Percentiles rank a stretch among this genome's conserved stretches.
phyloP scores from a whole-genome alignment of 352 stramenopile genomes.

The Thalassiosira mediterranea region DNA sequence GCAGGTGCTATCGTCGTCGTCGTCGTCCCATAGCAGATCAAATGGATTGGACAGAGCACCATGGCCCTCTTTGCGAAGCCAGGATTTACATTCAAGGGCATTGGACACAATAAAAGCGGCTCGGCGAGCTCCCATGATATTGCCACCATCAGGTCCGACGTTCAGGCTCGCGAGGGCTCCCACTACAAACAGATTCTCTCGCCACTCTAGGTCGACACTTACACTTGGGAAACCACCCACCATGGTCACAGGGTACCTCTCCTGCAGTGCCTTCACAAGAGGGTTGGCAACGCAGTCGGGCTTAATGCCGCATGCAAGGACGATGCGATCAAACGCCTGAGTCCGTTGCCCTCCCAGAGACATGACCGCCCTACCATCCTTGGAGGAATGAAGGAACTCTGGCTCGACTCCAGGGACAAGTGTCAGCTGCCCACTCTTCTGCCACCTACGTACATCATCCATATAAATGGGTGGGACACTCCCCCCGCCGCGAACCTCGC shows the following conservation, averaged over 20 bases:
- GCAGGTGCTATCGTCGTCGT: slow-evolving; percentile 13
- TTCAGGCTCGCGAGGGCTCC: slow-evolving; percentile 60
- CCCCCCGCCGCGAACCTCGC: slow-evolving; percentile 53
- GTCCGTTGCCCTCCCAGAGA: slow-evolving; percentile 4
- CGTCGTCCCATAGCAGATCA: slow-evolving; percentile 9
- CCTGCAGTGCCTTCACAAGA: slow-evolving; percentile 28
- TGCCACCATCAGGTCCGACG: slow-evolving; percentile 66
- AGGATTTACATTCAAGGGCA: slow-evolving; percentile 43
- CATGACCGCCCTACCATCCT: slow-evolving; percentile 19
- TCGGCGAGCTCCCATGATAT: slow-evolving; percentile 71
- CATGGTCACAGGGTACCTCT: slow-evolving; percentile 39
- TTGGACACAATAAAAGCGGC: slow-evolving; percentile 58
- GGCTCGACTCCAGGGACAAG: slow-evolving; percentile 35
- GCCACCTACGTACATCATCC: slow-evolving; percentile 35
- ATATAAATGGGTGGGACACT: slow-evolving; percentile 73
- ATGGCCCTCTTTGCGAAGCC: slow-evolving; percentile 33
- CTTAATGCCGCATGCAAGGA: slow-evolving; percentile 60
- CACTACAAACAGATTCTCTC: slow-evolving; percentile 55
- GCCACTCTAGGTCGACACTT: slow-evolving; percentile 61
- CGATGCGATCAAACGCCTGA: slow-evolving; percentile 45
- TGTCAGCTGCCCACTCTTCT: slow-evolving; percentile 31
- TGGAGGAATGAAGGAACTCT: slow-evolving; percentile 3
- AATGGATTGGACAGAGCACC: slow-evolving; percentile 24
- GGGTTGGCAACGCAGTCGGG: slow-evolving; percentile 43
- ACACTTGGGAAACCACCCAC: slow-evolving; percentile 58